Conservation (phyloP, 2,329 filamentous ascomycete species). For the Calonectria pteridis region DNA sequence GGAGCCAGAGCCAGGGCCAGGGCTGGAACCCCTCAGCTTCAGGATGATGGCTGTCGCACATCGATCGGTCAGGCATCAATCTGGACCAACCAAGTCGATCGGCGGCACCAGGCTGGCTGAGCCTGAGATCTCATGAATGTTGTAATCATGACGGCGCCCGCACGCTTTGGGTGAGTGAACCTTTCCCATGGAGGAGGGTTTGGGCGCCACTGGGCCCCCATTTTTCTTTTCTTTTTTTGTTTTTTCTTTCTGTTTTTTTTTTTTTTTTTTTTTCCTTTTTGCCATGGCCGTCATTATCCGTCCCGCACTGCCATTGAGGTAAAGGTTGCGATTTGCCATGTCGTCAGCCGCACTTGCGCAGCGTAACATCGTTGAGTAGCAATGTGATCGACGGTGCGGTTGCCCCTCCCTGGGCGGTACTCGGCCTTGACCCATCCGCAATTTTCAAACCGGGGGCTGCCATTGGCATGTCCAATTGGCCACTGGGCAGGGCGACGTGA, state of each 20-base stretch:
- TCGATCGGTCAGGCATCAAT: conserved; percentile 27
- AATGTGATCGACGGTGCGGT: conserved; percentile 42
- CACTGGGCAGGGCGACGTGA: conserved; percentile 22
- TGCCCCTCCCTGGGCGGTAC: conserved; percentile 14
- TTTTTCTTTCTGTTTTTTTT: background rate
- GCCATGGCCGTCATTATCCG: conserved; percentile 5
- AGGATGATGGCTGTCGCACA: background rate
- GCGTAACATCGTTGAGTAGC: conserved; percentile 39
- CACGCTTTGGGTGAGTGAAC: background rate
- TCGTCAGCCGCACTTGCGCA: conserved; percentile 36
- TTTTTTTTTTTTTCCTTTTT: background rate
- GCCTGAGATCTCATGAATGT: conserved; percentile 7
- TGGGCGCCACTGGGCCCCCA: conserved; percentile 9
- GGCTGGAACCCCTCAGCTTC: conserved; percentile 16
- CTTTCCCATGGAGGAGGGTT: background rate
- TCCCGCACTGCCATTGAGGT: background rate
- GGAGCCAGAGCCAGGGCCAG: conserved; percentile 19
- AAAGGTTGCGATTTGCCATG: conserved; percentile 20
- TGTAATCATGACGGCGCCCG: conserved; percentile 8
- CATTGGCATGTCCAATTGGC: conserved; percentile 3
- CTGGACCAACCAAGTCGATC: conserved; percentile 2
- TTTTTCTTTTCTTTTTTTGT: background rate
- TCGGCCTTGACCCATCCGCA: background rate
- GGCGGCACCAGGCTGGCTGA: conserved; percentile 13
- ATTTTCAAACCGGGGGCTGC: background rate